phyloP scores from a whole-genome alignment of 768 basidiomycete species.

The Tulasnella sp. region DNA sequence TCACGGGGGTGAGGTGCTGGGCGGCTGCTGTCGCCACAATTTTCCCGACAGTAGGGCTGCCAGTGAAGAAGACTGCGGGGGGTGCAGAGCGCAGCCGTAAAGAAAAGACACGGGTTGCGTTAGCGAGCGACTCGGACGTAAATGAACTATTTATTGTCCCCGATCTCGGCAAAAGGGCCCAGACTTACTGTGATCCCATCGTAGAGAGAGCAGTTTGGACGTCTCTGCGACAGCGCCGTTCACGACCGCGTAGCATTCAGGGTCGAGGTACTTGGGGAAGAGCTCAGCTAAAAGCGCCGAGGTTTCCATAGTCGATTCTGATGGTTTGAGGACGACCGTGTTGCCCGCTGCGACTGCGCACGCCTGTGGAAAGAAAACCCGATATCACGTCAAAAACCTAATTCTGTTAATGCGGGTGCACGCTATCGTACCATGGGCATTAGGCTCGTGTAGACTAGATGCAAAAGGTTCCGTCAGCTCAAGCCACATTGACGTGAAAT shows the following conservation, averaged over 20 bases:
- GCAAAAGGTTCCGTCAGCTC: not conserved
- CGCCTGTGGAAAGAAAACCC: not conserved
- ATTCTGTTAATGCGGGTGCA: not conserved
- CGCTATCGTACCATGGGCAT: not conserved
- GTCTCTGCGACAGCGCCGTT: slow-evolving; percentile 70
- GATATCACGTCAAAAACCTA: not conserved
- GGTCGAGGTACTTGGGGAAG: slow-evolving; percentile 75
- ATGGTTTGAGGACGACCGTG: slow-evolving; percentile 72
- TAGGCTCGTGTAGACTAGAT: slow-evolving; percentile 1
- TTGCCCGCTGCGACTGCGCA: slow-evolving; percentile 77
- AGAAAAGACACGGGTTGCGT: not conserved
- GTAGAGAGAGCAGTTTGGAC: slow-evolving; percentile 46
- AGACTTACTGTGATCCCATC: slow-evolving; percentile 35
- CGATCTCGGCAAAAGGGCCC: too few relatives aligned
- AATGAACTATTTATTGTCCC: not conserved
- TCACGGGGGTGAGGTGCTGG: slow-evolving; percentile 58
- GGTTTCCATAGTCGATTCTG: slow-evolving; percentile 64
- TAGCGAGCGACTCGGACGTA: not conserved
- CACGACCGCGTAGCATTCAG: slow-evolving; percentile 64
- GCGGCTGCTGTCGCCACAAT: slow-evolving; percentile 58
- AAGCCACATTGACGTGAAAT: not conserved
- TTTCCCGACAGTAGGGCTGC: slow-evolving; percentile 53
- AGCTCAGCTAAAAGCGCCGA: slow-evolving; percentile 67
- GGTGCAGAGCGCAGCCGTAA: not conserved
- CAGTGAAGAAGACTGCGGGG: slow-evolving; percentile 39